Conservation (phyloP, 1,139 yeast species). For the Geotrichum fermentans region DNA sequence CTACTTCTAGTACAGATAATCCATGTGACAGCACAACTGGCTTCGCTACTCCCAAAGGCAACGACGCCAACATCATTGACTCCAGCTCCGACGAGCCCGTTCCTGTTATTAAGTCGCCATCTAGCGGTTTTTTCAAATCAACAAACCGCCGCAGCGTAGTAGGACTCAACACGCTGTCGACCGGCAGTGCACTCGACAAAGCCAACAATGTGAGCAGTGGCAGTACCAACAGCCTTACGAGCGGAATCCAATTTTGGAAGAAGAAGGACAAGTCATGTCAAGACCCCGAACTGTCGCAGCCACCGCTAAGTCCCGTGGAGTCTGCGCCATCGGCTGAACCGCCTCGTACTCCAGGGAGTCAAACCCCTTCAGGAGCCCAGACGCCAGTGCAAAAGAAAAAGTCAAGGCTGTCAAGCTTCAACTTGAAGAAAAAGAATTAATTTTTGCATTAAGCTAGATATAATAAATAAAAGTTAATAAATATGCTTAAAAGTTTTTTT, state of each 20-base stretch:
- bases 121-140: too few relatives aligned
- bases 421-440: slow-evolving; percentile 15
- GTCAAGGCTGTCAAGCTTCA: slow-evolving; percentile 15
- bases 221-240: not conserved
- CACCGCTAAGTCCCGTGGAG: too few relatives aligned
- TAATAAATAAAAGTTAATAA: not conserved
- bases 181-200: too few relatives aligned
- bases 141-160: too few relatives aligned
- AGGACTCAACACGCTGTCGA: too few relatives aligned
- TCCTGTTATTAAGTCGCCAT: too few relatives aligned
- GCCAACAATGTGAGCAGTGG: not conserved
- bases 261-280: slow-evolving; percentile 14
- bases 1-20: too few relatives aligned
- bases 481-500: not conserved
- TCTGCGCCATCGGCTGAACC: not conserved
- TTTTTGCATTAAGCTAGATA: too few relatives aligned
- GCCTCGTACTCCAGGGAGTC: not conserved
- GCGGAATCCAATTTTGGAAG: slow-evolving; percentile 15
- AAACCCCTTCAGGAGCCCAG: not conserved
- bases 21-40: not conserved
- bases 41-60: not conserved
- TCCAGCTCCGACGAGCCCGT: too few relatives aligned
- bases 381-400: slow-evolving; percentile 11
- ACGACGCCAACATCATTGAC: too few relatives aligned
- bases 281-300: too few relatives aligned